Conservation (phyloP, 768 basidiomycete genomes). For the Dendrothele bispora region DNA sequence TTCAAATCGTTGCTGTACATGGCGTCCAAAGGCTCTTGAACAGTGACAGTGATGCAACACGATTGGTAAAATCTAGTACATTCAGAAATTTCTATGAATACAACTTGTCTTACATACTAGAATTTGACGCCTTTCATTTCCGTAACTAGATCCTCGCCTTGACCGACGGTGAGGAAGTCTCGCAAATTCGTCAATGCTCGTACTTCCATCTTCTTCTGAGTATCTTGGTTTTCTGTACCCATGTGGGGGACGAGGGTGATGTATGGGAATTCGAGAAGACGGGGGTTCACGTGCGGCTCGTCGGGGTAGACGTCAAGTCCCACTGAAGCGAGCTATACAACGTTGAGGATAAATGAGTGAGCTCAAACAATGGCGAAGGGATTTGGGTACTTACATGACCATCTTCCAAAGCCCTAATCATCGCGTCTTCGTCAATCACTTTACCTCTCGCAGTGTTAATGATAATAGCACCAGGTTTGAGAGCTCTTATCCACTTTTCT, state of each 20-base stretch:
- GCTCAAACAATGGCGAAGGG: constrained; percentile 2
- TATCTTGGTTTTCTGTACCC: constrained; percentile 85
- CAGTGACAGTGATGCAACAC: too few species aligned
- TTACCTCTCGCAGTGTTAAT: constrained; percentile 92
- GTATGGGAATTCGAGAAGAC: constrained; percentile 77
- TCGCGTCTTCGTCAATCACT: constrained; percentile 83
- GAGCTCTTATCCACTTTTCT: constrained; percentile 69
- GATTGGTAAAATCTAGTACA: too few species aligned
- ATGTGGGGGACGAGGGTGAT: constrained; percentile 89
- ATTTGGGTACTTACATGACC: constrained; percentile 67
- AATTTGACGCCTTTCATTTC: constrained; percentile 40
- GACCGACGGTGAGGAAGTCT: constrained; percentile 66
- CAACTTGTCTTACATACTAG: too few species aligned
- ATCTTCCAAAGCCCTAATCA: constrained; percentile 82
- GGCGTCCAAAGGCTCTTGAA: too few species aligned
- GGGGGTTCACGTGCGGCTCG: constrained; percentile 79
- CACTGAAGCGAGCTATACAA: constrained; percentile 65
- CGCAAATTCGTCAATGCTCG: constrained; percentile 77
- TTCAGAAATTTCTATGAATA: too few species aligned
- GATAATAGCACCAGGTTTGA: constrained; percentile 78
- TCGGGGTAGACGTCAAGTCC: constrained; percentile 88
- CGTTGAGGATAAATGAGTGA: constrained; percentile 7
- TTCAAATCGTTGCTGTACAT: too few species aligned
- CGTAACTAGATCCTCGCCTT: constrained; percentile 64
- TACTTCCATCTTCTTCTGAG: constrained; percentile 81